These are phyloP conservation scores for Acaromyces ingoldii DNA, from an alignment of 1,284 basidiomycete species.

Conservation along the genomic window DNA sequence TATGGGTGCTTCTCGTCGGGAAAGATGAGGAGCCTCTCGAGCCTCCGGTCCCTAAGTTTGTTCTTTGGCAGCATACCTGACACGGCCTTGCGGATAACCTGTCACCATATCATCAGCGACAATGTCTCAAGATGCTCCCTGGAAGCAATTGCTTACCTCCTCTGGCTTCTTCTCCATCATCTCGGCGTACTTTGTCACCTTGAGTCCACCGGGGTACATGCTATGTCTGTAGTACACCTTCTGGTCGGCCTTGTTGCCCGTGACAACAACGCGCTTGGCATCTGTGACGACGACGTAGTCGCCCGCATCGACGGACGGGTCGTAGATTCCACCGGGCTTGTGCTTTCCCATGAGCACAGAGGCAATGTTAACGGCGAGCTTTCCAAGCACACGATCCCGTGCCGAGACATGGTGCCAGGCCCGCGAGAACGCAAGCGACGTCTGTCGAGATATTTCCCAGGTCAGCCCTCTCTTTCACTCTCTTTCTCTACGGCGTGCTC, in stretches of 20 bases:
- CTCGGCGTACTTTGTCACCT: constrained; percentile 53
- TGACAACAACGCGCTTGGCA: constrained; percentile 75
- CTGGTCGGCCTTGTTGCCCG: constrained; percentile 83
- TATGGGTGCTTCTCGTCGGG: constrained; percentile 44
- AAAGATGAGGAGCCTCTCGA: constrained; percentile 48
- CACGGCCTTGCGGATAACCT: constrained; percentile 47
- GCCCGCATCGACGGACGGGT: constrained; percentile 61
- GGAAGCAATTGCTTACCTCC: constrained; percentile 63
- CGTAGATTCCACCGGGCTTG: constrained; percentile 78
- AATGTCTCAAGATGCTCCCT: not conserved
- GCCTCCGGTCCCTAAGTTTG: constrained; percentile 44
- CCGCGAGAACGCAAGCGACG: constrained; percentile 82
- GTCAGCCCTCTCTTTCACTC: not conserved
- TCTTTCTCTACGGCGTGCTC: not conserved
- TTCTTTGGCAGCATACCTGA: constrained; percentile 52
- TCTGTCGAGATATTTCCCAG: constrained; percentile 57
- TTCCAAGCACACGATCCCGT: constrained; percentile 79
- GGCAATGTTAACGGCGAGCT: constrained; percentile 88
- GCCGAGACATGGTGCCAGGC: constrained; percentile 96
- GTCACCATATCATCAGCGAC: not conserved
- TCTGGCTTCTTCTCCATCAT: constrained; percentile 69
- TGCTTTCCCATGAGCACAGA: constrained; percentile 97
- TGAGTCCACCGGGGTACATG: constrained; percentile 88
- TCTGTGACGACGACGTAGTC: constrained; percentile 98
- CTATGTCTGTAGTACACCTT: constrained; percentile 83